These are phyloP conservation scores for Jaltomata sinuosa DNA, from an alignment of 257 asterid species.

Conservation along the genomic window DNA sequence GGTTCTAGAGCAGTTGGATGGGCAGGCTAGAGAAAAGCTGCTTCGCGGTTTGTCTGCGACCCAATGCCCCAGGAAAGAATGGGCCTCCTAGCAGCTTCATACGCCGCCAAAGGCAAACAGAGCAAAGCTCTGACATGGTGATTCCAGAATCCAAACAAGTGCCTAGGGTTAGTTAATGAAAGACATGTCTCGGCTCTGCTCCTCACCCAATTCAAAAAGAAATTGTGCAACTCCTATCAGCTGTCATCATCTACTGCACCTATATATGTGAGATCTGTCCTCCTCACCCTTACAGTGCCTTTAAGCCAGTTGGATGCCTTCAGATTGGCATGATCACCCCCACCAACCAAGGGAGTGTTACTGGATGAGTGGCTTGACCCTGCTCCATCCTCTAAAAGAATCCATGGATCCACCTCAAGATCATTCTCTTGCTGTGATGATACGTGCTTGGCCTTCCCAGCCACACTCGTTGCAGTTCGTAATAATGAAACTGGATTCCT, in stretches of 20 bases:
- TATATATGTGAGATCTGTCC: constrained; percentile 75
- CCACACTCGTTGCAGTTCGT: constrained; percentile 36
- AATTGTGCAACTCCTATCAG: constrained; percentile 29
- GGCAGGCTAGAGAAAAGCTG: constrained; percentile 8
- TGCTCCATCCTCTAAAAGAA: constrained; percentile 88
- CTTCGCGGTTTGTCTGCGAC: constrained; percentile 6
- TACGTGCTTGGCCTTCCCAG: constrained; percentile 37
- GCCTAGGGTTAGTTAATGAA: background rate
- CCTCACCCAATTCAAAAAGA: constrained; percentile 11
- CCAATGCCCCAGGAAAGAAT: constrained; percentile 32
- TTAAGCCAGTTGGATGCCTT: constrained; percentile 71
- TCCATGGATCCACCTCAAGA: constrained; percentile 69
- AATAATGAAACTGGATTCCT: constrained; percentile 38
- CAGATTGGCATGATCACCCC: constrained; percentile 52
- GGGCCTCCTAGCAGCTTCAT: constrained; percentile 33
- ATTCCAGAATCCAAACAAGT: background rate
- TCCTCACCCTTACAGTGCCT: constrained; percentile 76
- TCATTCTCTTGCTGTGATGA: constrained; percentile 42
- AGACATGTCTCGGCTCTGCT: constrained; percentile 8
- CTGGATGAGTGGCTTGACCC: constrained; percentile 55
- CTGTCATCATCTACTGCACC: constrained; percentile 89
- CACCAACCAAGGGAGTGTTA: constrained; percentile 33
- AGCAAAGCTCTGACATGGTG: constrained; percentile 5
- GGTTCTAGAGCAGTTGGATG: constrained; percentile 17
- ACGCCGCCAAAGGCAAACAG: constrained; percentile 16